Base-by-base conservation (phyloP, 805 yeast species). In the Candida ortonii region DNA sequence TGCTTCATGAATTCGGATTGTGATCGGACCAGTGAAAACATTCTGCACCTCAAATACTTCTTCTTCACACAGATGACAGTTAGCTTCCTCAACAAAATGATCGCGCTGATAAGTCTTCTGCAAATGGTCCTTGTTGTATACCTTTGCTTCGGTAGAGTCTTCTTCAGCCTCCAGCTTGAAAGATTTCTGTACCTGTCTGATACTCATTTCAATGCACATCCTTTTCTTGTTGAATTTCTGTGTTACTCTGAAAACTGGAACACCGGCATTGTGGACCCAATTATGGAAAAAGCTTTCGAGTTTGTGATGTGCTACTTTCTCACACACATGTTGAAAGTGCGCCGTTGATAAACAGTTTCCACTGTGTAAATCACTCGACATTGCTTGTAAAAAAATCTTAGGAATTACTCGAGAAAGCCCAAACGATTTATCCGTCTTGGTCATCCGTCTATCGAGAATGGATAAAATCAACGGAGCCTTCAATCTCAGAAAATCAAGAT, bases 1-100 rank as follows among this genome's bases (percentile, higher is more conserved):
- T 0, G 96, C 94, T 53, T 93, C 99, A 55, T 93, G 98, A 22
- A 93, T 89, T 51, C 98, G 69, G 22, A 93, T 85, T 0, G 99
- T 93, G 84, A 93, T 86, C 0, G 97, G 96, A 0, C 99, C 99
- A 0, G 85, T 73, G 52, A 89, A 86, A 2, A 80, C 71, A n/a
- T 62, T 57, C 26, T 70, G 78, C 0, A 65, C 57, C 6, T 43
- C 49, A 36, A 65, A 65, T 5, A 65, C 67, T 26, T 68, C 72
- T 13, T 64, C 66, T 30, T 72, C 74, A 11, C 71, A 44, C 23
- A 63, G 50, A 4, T 64, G 50, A 7, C 62, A 50, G 4, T 50
- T 56, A 4, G 79, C 70, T 28, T 70, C 75, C 33, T 67, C 63
- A 10, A 75, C 52, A 42, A 75, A 75, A 15, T 65, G 59, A 16